phyloP scores from a whole-genome alignment of 441 rosid species.

The Melastoma candidum region DNA sequence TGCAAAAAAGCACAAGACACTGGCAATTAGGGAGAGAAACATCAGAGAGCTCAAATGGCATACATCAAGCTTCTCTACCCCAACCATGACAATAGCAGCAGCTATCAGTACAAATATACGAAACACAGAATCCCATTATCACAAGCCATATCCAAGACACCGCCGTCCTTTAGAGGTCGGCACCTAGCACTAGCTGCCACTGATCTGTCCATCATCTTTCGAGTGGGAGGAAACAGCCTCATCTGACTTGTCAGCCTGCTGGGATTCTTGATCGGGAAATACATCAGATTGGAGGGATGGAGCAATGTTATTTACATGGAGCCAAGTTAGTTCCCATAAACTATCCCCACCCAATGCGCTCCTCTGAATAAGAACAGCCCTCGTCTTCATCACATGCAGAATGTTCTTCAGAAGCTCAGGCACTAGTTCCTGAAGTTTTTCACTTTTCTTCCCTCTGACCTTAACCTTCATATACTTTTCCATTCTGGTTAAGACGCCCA shows the following conservation, averaged over 20 bases:
- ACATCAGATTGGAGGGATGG: conserved; percentile 67
- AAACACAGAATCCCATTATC: too few species aligned
- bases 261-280: conserved; percentile 54
- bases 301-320: conserved; percentile 65
- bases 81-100: too few species aligned
- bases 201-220: conserved; percentile 24
- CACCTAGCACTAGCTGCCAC: conserved; percentile 5
- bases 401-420: conserved; percentile 77
- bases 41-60: too few species aligned
- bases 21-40: too few species aligned
- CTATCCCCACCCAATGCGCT: conserved; percentile 75
- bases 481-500: conserved; percentile 77
- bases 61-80: too few species aligned
- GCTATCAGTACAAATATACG: too few species aligned
- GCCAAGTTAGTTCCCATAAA: conserved; percentile 88
- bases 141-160: too few species aligned
- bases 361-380: conserved; percentile 59
- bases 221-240: conserved; percentile 15
- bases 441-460: conserved; percentile 68
- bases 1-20: too few species aligned
- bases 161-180: too few species aligned
- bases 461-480: conserved; percentile 81
- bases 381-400: conserved; percentile 69
- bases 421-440: conserved; percentile 63
- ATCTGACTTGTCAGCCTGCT: conserved; percentile 21